Evolutionary conservation across 139 green algal species (phyloP).

Genomic region (Diplosphaera chodatii): DNA sequence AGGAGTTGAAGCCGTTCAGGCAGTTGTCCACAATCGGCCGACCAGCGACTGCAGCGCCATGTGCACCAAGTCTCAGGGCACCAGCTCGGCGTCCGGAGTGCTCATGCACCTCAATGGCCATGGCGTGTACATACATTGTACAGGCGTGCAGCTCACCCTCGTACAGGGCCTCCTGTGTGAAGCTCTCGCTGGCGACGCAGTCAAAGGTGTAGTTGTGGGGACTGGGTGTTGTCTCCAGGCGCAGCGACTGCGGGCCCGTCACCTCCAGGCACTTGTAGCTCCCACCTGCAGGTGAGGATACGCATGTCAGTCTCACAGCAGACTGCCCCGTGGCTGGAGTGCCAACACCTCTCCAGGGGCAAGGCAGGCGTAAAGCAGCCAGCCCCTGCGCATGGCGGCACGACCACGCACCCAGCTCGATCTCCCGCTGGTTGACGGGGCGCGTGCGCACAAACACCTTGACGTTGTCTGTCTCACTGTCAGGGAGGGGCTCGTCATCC

Average conservation of each 20-base stretch:
- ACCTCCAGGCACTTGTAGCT: constrained; percentile 24
- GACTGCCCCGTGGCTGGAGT: too few relatives aligned
- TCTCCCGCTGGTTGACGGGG: constrained; percentile 28
- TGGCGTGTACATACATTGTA: too few relatives aligned
- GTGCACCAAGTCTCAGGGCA: too few relatives aligned
- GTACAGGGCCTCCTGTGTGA: constrained; percentile 36
- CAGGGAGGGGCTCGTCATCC: background rate
- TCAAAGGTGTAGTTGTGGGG: constrained; percentile 44
- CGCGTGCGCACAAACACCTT: constrained; percentile 38
- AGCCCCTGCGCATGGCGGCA: too few relatives aligned
- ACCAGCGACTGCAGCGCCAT: constrained; percentile 31
- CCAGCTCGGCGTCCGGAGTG: too few relatives aligned
- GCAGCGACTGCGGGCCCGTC: constrained; percentile 9
- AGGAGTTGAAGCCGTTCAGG: constrained; percentile 41
- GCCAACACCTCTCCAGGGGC: too few relatives aligned
- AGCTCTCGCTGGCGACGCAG: constrained; percentile 17
- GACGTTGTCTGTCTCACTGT: constrained; percentile 19
- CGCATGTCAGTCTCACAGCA: too few relatives aligned
- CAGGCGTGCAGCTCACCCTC: too few relatives aligned
- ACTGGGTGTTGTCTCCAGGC: constrained; percentile 18
- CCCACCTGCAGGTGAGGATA: constrained; percentile 25
- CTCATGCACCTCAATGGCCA: too few relatives aligned
- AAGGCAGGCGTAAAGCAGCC: too few relatives aligned
- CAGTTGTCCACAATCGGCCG: constrained; percentile 49
- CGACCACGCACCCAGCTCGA: constrained; percentile 7